These are phyloP conservation scores for Cyclotella atomus DNA, from an alignment of 108 stramenopile species.

Conservation along the genomic window DNA sequence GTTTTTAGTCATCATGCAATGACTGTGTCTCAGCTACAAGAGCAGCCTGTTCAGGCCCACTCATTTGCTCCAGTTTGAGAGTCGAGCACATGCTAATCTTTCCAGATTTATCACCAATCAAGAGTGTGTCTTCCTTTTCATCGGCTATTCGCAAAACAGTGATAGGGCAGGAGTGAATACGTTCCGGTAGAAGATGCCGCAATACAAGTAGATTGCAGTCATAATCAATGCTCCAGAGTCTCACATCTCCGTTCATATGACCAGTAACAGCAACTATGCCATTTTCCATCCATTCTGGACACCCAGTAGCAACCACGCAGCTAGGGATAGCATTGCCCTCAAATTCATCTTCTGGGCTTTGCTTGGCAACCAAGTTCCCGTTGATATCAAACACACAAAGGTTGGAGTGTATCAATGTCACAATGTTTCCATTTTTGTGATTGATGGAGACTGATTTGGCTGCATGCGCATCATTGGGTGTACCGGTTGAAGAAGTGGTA, in stretches of 20 bases:
- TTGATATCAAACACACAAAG: conserved; percentile 91
- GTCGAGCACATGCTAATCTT: conserved; percentile 81
- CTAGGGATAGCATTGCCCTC: conserved; percentile 58
- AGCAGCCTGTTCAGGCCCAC: conserved; percentile 46
- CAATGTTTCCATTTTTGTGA: conserved; percentile 87
- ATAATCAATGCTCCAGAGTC: conserved; percentile 88
- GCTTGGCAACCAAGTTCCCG: conserved; percentile 85
- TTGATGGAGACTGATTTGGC: conserved; percentile 90
- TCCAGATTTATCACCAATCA: conserved; percentile 89
- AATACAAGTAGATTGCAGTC: conserved; percentile 52
- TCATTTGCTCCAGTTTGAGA: conserved; percentile 79
- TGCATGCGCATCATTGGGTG: conserved; percentile 23
- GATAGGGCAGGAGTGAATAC: conserved; percentile 77
- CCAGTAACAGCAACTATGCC: conserved; percentile 94
- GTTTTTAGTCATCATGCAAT: conserved; percentile 8
- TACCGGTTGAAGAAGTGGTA: conserved; percentile 5
- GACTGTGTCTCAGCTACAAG: conserved; percentile 14
- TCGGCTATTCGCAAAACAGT: conserved; percentile 70
- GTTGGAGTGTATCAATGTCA: conserved; percentile 78
- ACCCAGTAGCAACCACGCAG: conserved; percentile 86
- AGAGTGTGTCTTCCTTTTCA: conserved; percentile 79
- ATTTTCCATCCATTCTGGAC: conserved; percentile 93
- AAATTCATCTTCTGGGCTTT: conserved; percentile 62
- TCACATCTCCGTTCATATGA: conserved; percentile 92
- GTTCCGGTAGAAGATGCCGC: conserved; percentile 68